These are phyloP conservation scores for Fagopyrum homotropicum DNA, from an alignment of 148 eudicot genomes.

Conservation along the genomic window DNA sequence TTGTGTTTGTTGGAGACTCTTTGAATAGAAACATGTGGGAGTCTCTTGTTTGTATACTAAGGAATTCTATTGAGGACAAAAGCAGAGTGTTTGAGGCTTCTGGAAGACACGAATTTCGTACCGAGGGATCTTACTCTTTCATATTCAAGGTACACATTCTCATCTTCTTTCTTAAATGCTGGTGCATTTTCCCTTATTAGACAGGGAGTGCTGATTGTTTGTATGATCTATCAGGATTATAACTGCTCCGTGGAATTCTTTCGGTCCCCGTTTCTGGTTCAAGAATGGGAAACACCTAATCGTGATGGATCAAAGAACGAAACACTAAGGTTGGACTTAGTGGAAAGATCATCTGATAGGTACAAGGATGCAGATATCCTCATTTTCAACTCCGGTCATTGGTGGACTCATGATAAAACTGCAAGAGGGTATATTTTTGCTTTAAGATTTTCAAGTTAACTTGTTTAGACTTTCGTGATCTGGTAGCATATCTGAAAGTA, in stretches of 20 bases:
- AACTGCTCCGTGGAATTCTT: constrained; percentile 63
- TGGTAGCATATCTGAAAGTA: not conserved
- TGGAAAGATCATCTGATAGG: constrained; percentile 40
- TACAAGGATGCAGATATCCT: constrained; percentile 60
- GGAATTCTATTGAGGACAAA: constrained; percentile 46
- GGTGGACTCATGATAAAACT: constrained; percentile 84
- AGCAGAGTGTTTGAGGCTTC: constrained; percentile 62
- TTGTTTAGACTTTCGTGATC: not conserved
- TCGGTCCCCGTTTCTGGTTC: constrained; percentile 56
- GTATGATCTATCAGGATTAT: constrained; percentile 38
- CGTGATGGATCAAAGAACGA: constrained; percentile 46
- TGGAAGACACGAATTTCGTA: constrained; percentile 47
- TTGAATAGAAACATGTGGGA: constrained; percentile 92
- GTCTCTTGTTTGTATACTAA: constrained; percentile 58
- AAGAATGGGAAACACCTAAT: constrained; percentile 49
- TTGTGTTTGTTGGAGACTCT: constrained; percentile 82
- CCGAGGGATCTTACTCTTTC: constrained; percentile 55
- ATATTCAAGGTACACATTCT: constrained; percentile 27
- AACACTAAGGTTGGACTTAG: constrained; percentile 57
- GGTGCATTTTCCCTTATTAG: too few species aligned
- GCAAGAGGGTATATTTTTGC: constrained; percentile 43
- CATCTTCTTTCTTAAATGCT: not conserved
- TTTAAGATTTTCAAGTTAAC: not conserved
- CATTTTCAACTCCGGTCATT: constrained; percentile 77
- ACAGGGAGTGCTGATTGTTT: not conserved